Evolutionary conservation across 1,284 basidiomycete genomes (phyloP), one percentile per base, ranked within the genome.

Genomic region (Amylostereum areolatum): DNA sequence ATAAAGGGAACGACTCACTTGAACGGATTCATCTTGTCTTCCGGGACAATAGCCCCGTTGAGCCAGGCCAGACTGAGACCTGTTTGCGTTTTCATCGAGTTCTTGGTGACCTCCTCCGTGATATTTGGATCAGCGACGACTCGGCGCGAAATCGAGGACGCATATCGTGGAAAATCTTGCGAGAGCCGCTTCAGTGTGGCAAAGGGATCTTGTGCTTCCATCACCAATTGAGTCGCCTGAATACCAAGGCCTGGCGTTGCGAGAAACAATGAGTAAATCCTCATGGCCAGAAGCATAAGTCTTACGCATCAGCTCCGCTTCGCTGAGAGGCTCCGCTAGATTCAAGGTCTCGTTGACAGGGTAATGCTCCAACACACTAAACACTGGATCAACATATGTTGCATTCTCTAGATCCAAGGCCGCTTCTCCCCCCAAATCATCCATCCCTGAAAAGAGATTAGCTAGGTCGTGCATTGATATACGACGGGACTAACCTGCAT

Each of bases 161-260:
- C 83, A 61, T 94, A 93, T 63, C 82, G 86, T 0, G 94, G 94
- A 66, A 97, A 93, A 66, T 93, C 85, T 62, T 94, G 88, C 0
- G 88, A 77, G 30, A 97, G 75, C n/a, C 81, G 73, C 39, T 74
- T 78, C 33, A 96, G 74, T 0, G 85, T 77, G 1, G 64, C 54
- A 2, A 95, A 69, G 0, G 85, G 83, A 3, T 78, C 66, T 0
- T 67, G 52, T 5, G 85, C 83, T 48, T 74, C 70, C 39, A 77
- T 72, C 49, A 96, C 77, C 39, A 94, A 77, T 48, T 92, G 84
- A 3, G 83, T 71, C 0, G 89, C 80, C 62, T 91, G 80, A 2
- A 82, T 58, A 11, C 87, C 87, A 43, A 97, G 77, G n/a, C 74
- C 85, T 86, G 46, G 6, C 25, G 33, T 34, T 25, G 27, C 37